phyloP scores from a whole-genome alignment of 768 basidiomycete genomes.

The Panaeolus papilionaceus region DNA sequence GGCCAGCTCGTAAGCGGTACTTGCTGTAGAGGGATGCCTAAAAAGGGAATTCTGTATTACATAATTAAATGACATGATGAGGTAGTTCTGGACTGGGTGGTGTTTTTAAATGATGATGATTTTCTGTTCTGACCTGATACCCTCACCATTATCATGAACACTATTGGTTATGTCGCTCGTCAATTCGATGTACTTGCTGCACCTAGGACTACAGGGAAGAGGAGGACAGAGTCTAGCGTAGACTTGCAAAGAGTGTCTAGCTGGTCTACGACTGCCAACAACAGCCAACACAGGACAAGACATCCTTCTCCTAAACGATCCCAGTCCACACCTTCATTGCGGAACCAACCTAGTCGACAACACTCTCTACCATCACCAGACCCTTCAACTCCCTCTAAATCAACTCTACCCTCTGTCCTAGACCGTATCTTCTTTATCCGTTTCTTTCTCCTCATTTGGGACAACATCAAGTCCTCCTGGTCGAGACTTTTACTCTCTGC shows the following conservation, averaged over 20 bases:
- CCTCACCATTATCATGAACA: constrained; percentile 64
- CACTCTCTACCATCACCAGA: constrained; percentile 24
- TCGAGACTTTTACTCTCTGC: constrained; percentile 44
- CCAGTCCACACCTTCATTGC: constrained; percentile 65
- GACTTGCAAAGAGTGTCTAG: constrained; percentile 57
- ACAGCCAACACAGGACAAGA: constrained; percentile 44
- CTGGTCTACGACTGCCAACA: constrained; percentile 55
- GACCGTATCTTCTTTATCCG: constrained; percentile 75
- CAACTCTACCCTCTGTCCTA: constrained; percentile 39
- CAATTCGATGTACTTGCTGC: constrained; percentile 81
- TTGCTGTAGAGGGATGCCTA: constrained; percentile 39
- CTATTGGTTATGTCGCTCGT: constrained; percentile 79
- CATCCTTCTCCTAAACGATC: constrained; percentile 53
- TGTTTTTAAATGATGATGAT: neutral
- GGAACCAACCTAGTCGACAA: constrained; percentile 22
- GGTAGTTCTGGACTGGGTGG: constrained; percentile 3
- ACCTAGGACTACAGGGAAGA: constrained; percentile 57
- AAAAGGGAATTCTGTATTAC: constrained; percentile 16
- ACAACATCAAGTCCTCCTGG: constrained; percentile 69
- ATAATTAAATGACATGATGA: constrained; percentile 15
- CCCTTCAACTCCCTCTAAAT: constrained; percentile 32
- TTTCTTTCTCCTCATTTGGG: constrained; percentile 72
- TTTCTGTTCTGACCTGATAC: constrained; percentile 13
- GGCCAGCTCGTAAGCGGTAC: constrained; percentile 56
- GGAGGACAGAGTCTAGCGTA: constrained; percentile 42